Evolutionary conservation across 306 rosid genomes (phyloP).

Genomic region (Oxytropis ochrocephala): DNA sequence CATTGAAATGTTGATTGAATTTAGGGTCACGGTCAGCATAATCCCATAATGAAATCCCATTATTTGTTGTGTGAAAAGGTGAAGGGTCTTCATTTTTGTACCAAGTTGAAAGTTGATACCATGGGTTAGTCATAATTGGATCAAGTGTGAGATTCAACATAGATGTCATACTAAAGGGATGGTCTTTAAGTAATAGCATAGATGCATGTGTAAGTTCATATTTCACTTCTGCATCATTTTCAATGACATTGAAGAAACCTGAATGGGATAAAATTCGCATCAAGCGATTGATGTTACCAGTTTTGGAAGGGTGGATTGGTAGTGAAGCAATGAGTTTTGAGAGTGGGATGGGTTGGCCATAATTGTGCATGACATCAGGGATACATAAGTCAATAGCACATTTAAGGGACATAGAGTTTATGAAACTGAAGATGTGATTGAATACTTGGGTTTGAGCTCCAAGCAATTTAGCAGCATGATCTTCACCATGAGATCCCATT

Average conservation of each 20-base stretch:
- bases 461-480: constrained; percentile 1
- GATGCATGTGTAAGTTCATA: constrained; percentile 46
- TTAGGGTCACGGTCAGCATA: constrained; percentile 9
- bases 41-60: constrained; percentile 41
- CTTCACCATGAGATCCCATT: constrained; percentile 1
- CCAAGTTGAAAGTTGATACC: constrained; percentile 34
- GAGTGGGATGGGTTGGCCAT: constrained; percentile 49
- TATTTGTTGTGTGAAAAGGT: constrained; percentile 23
- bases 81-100: constrained; percentile 29
- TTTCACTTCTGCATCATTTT: constrained; percentile 16
- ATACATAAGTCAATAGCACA: constrained; percentile 39
- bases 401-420: constrained; percentile 41
- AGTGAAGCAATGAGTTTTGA: constrained; percentile 28
- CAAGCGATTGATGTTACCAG: constrained; percentile 21
- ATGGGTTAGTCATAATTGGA: constrained; percentile 27
- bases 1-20: constrained; percentile 24
- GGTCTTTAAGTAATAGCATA: constrained; percentile 28
- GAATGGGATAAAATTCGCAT: constrained; percentile 42
- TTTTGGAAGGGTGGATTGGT: constrained; percentile 36
- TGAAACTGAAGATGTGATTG: constrained; percentile 31
- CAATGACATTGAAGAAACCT: constrained; percentile 30
- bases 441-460: constrained; percentile 35
- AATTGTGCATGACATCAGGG: constrained; percentile 26
- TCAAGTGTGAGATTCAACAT: constrained; percentile 15
- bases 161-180: constrained; percentile 18